Percentiles rank a stretch among this genome's conserved stretches.
Evolutionary conservation across 179 eudicot species (phyloP).

Genomic region (Carnegiea gigantea): DNA sequence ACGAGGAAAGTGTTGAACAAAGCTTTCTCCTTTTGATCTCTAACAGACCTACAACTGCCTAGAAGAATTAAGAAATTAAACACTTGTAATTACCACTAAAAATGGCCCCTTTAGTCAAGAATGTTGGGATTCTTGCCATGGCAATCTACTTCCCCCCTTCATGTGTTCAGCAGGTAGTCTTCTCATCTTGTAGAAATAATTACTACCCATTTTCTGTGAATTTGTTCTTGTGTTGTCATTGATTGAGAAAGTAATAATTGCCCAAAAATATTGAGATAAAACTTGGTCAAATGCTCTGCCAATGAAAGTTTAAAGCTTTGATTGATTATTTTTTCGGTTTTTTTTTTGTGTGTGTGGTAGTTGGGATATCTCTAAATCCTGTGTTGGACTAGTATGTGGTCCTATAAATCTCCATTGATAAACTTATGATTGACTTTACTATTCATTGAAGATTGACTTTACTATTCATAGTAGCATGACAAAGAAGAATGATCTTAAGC

Average conservation of each 20-base stretch:
- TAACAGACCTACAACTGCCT: neutral
- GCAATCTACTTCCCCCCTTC: slow-evolving; percentile 95
- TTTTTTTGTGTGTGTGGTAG: too few relatives aligned
- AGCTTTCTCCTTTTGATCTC: neutral
- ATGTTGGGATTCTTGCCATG: slow-evolving; percentile 93
- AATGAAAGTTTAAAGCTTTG: too few relatives aligned
- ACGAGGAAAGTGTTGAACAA: slow-evolving; percentile 20
- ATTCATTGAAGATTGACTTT: neutral
- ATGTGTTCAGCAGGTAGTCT: slow-evolving; percentile 72
- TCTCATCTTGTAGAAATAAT: too few relatives aligned
- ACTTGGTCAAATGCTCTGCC: too few relatives aligned
- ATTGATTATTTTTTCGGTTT: too few relatives aligned
- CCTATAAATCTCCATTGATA: neutral
- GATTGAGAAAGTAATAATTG: neutral
- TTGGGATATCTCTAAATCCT: too few relatives aligned
- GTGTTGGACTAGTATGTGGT: too few relatives aligned
- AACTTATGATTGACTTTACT: neutral
- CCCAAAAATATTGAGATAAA: neutral
- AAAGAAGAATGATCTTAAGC: slow-evolving; percentile 4
- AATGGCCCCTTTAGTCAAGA: slow-evolving; percentile 34
- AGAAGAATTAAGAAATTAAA: neutral
- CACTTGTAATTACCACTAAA: neutral
- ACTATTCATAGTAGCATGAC: neutral
- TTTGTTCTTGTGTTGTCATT: too few relatives aligned
- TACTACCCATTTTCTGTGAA: too few relatives aligned